Evolutionary conservation across 2,329 filamentous ascomycete genomes (phyloP), one percentile per base, ranked within the genome.

Genomic region (Paracorniculantispora psalliotae): DNA sequence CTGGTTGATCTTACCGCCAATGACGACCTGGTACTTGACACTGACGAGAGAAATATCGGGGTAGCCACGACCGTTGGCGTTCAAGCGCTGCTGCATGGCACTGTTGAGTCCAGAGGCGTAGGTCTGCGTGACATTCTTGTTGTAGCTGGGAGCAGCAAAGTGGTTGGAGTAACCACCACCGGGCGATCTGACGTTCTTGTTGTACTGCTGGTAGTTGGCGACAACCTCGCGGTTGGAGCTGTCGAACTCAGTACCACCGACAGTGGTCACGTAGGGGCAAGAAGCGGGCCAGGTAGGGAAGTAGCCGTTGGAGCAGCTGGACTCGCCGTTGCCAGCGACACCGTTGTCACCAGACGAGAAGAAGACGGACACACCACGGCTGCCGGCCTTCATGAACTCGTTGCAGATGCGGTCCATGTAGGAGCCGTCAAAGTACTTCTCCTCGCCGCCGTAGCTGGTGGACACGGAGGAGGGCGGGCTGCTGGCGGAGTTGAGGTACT

Each of bases 381-480:
- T 56, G 23, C 77, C 80, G 2, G 83, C 75, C 71, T 84, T 84
- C 75, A 83, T 76, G 67, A 80, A 83, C 71, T 83, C 80, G 61
- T 73, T 69, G 67, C 81, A 84, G 67, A 84, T 81, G 3, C 81
- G 73, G 46, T 72, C 66, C 12, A 63, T 39, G 59, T 64, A 63
- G 30, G 37, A 37, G 13, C 21, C 23, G 7, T 49, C 39, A 26
- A 62, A 68, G 53, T 77, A 75, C 13, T 72, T 75, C 68, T 84
- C 81, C 63, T 80, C 78, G 63, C 79, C 79, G 17, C 73, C 75
- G 67, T 84, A 58, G 19, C 77, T 81, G 28, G 79, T 81, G 25
- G 75, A 79, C 59, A 84, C 79, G 60, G 83, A 79, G 3, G 61
- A 57, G 3, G 61, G 61, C 12, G 61, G 61, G 47, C 44, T 60